These are phyloP conservation scores for Omphalotus olearius DNA, from an alignment of 1,284 basidiomycete genomes.

Conservation along the genomic window DNA sequence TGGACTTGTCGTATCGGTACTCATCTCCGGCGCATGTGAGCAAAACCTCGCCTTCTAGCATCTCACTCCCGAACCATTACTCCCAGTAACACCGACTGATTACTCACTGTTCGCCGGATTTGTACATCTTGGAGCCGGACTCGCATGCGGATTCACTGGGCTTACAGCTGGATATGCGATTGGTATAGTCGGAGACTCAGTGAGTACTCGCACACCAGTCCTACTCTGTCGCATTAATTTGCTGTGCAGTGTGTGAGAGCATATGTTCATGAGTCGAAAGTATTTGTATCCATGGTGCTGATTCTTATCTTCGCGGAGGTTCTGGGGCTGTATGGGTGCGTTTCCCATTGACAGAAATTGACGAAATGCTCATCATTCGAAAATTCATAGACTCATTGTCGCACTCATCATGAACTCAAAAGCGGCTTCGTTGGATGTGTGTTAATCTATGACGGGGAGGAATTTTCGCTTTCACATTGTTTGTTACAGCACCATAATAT, in stretches of 20 bases:
- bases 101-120: conserved; percentile 86
- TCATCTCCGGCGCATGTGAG: conserved; percentile 64
- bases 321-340: conserved; percentile 58
- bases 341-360: neutral
- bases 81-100: conserved; percentile 57
- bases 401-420: conserved; percentile 84
- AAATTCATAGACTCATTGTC: conserved; percentile 69
- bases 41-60: conserved; percentile 13
- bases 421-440: conserved; percentile 29
- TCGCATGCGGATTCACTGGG: conserved; percentile 90
- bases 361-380: conserved; percentile 4
- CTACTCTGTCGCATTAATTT: conserved; percentile 10
- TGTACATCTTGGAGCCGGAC: conserved; percentile 91
- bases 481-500: conserved; percentile 2
- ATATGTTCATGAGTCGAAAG: conserved; percentile 80
- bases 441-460: neutral
- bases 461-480: neutral
- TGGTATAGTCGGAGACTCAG: conserved; percentile 94
- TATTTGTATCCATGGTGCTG: conserved; percentile 72
- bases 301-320: conserved; percentile 87
- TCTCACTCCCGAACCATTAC: conserved; percentile 15
- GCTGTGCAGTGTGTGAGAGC: conserved; percentile 59
- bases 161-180: conserved; percentile 95
- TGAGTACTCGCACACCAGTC: conserved; percentile 67
- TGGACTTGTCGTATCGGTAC: conserved; percentile 74